phyloP scores from a whole-genome alignment of 78 protist species.

The Bodo saltans region DNA sequence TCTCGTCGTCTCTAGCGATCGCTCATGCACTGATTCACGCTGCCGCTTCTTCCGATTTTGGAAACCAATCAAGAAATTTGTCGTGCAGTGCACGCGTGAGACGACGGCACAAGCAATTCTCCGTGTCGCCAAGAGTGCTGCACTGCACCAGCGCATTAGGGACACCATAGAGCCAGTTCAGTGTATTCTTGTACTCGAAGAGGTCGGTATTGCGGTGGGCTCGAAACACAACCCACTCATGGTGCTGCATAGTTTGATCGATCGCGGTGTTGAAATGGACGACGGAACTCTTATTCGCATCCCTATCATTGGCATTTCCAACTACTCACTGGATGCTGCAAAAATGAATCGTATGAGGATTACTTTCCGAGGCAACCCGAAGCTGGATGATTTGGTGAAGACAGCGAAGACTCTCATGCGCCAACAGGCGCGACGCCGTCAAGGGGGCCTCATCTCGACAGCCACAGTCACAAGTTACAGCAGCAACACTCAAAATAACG shows the following conservation, averaged over 20 bases:
- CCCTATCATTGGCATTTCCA: constrained; percentile 41
- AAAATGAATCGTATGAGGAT: constrained; percentile 33
- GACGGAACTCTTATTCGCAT: constrained; percentile 9
- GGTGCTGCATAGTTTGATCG: constrained; percentile 36
- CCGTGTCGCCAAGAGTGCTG: constrained; percentile 28
- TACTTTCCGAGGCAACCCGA: constrained; percentile 23
- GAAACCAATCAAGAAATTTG: background rate
- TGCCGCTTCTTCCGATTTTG: background rate
- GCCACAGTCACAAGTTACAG: too few relatives aligned
- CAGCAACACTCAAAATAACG: too few relatives aligned
- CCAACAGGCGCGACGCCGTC: constrained; percentile 11
- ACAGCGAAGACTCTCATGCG: background rate
- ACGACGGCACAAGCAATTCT: constrained; percentile 37
- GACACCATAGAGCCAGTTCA: background rate
- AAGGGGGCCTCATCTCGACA: background rate
- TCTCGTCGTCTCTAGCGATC: constrained; percentile 8
- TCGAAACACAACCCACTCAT: constrained; percentile 37
- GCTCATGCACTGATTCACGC: background rate
- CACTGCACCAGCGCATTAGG: constrained; percentile 26
- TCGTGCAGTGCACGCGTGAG: constrained; percentile 39
- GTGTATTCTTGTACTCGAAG: constrained; percentile 34
- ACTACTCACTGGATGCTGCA: constrained; percentile 39
- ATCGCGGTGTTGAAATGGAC: constrained; percentile 36
- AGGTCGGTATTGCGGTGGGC: constrained; percentile 38
- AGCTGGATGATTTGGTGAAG: constrained; percentile 19